Evolutionary conservation across 73 alveolate species (phyloP).

Genomic region (Tetrahymena thermophila): DNA sequence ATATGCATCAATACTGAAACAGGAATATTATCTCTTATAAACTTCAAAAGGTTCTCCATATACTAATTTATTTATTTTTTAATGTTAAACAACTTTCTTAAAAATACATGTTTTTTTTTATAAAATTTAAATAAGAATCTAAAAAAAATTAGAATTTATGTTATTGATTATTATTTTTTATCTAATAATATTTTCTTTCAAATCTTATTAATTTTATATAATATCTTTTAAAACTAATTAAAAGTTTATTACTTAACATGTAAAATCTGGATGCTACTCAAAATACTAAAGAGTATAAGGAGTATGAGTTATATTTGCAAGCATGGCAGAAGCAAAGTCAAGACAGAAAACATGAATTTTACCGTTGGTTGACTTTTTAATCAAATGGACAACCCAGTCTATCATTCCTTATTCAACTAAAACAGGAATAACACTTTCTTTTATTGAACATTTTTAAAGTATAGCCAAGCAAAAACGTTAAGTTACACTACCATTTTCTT

Average conservation of each 20-base stretch:
- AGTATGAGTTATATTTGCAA: conserved; percentile 89
- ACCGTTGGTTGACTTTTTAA: conserved; percentile 46
- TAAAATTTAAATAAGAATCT: not conserved
- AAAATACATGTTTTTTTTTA: too few relatives aligned
- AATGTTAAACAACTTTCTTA: too few relatives aligned
- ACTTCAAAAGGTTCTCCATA: conserved; percentile 30
- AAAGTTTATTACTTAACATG: conserved; percentile 64
- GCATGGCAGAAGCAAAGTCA: conserved; percentile 87
- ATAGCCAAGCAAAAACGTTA: conserved; percentile 94
- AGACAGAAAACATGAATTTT: conserved; percentile 84
- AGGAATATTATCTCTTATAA: conserved; percentile 65
- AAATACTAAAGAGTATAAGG: conserved; percentile 72
- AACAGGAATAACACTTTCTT: conserved; percentile 76
- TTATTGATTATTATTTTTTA: not conserved
- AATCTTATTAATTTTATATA: conserved; percentile 15
- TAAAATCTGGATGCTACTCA: conserved; percentile 67
- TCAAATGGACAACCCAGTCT: conserved; percentile 62
- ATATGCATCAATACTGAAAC: conserved; percentile 86
- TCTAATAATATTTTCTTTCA: not conserved
- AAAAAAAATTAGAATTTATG: not conserved
- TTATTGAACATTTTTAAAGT: conserved; percentile 85
- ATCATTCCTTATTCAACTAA: conserved; percentile 70
- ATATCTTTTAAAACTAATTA: not conserved
- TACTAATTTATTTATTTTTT: not conserved
- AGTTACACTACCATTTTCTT: conserved; percentile 93